phyloP scores from a whole-genome alignment of 2,329 filamentous ascomycete genomes.

The Tothia fuscella region DNA sequence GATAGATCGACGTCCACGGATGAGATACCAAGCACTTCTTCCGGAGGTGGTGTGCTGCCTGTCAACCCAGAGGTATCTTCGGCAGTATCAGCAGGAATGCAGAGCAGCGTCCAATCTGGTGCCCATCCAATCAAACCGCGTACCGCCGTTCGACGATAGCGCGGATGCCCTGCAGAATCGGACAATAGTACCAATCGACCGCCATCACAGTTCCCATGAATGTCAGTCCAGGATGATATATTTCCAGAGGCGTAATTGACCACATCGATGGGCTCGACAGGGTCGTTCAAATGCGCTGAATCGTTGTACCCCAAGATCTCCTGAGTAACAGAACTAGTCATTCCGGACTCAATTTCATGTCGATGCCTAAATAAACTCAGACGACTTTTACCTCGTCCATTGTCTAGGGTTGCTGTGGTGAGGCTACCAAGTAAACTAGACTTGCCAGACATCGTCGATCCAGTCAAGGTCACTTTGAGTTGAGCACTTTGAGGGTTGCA shows the following conservation, averaged over 20 bases:
- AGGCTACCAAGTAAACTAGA: constrained; percentile 81
- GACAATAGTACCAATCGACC: constrained; percentile 77
- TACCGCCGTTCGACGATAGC: constrained; percentile 79
- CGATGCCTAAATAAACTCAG: constrained; percentile 82
- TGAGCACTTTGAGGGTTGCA: constrained; percentile 38
- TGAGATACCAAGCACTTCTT: constrained; percentile 35
- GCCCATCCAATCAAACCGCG: constrained; percentile 90
- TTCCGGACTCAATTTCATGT: constrained; percentile 81
- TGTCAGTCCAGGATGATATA: constrained; percentile 87
- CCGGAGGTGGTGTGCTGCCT: constrained; percentile 37
- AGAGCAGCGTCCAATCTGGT: constrained; percentile 85
- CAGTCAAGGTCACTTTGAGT: constrained; percentile 74
- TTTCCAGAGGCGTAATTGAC: constrained; percentile 81
- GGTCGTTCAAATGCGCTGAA: constrained; percentile 18
- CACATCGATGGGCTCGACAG: constrained; percentile 29
- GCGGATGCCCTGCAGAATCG: constrained; percentile 82
- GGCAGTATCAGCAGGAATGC: constrained; percentile 68
- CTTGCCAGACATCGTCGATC: constrained; percentile 84
- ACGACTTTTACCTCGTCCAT: constrained; percentile 81
- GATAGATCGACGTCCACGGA: constrained; percentile 57
- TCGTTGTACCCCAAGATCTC: constrained; percentile 74
- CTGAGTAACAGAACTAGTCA: constrained; percentile 90
- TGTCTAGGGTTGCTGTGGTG: constrained; percentile 78
- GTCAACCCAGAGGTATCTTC: constrained; percentile 33
- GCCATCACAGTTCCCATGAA: constrained; percentile 64